Evolutionary conservation across 768 basidiomycete species (phyloP), one percentile per base, ranked within the genome.

Genomic region (Macrocybe gigantea): DNA sequence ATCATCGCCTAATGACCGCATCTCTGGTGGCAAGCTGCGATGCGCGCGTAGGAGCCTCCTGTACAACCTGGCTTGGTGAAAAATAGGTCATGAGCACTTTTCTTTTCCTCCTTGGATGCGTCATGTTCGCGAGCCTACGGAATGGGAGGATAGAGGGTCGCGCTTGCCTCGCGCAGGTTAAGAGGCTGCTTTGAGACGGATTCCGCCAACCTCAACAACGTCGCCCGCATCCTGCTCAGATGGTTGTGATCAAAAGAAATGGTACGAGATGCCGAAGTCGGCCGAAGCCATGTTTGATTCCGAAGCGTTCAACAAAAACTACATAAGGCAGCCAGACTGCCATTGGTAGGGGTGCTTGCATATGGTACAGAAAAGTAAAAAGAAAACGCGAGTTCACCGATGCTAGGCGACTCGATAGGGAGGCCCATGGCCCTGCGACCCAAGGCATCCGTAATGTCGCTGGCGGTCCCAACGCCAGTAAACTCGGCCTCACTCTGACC

Each of bases 31-130:
- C 5, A 95, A 72, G 44, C 63, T 62, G 43, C 82, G 77, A 58
- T 97, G 93, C 1, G 83, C 80, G n/a, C 93, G 78, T 35, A 95
- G 68, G 29, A 95, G 70, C 33, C 82, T 72, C 29, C 93, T 82
- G 62, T 87, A 93, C 15, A 95, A 70, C n/a, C 90, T 93, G 55
- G 5, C 15, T 36, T 9, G 40, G 41, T 31, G 33, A n/a, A 35
- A 38, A 30, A 32, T 22, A 35, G 22, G 37, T 44, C 37, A 52
- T 36, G 36, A 33, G 15, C 36, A 44, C n/a, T 14, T 9, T 31
- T 5, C 5, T 29, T 9, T 43, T 33, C 38, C 32, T 10, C 30
- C n/a, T 30, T n/a, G 33, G 47, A 43, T 22, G 11, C 43, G 13
- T 32, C 6, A 41, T 29, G 22, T 29, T 11, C n/a, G 31, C 32